A percentile compares a stretch with the other conserved stretches of the same genome.
Conservation (phyloP, 352 stramenopile genomes). For the Phytopythium litorale region DNA sequence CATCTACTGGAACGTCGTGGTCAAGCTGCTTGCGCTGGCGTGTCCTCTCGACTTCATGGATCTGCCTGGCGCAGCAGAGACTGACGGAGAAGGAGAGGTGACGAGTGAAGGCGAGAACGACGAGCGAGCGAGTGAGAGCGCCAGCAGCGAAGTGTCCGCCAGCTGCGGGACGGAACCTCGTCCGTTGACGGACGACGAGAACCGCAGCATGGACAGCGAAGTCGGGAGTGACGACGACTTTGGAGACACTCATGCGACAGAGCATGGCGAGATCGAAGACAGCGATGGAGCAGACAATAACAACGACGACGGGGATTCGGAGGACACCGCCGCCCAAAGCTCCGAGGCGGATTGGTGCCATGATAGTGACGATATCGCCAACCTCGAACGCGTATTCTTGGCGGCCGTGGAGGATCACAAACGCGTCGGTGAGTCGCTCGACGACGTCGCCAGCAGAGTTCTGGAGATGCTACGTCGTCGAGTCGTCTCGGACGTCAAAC, state of each 20-base stretch:
- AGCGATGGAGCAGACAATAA: background rate
- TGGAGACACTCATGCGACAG: background rate
- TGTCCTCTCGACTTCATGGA: conserved; percentile 43
- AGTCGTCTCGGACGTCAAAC: background rate
- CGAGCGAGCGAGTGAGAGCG: background rate
- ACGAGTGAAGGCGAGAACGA: background rate
- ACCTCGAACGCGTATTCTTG: background rate
- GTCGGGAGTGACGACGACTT: too few species aligned
- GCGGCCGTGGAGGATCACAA: background rate
- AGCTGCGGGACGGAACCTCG: conserved; percentile 1
- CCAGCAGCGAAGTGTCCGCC: background rate
- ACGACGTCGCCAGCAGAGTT: background rate
- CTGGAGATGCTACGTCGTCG: background rate
- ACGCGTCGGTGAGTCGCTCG: background rate
- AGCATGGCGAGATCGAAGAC: background rate
- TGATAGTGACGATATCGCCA: background rate
- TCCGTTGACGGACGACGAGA: background rate
- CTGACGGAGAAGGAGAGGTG: too few species aligned
- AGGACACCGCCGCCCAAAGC: background rate
- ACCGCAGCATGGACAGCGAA: background rate
- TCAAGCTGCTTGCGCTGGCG: conserved; percentile 42
- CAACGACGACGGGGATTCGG: too few species aligned
- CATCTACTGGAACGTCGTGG: conserved; percentile 60
- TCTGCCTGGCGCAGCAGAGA: conserved; percentile 22
- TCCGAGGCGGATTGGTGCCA: background rate